Evolutionary conservation across 352 stramenopile species (phyloP).

Genomic region (Globisporangium irregulare): DNA sequence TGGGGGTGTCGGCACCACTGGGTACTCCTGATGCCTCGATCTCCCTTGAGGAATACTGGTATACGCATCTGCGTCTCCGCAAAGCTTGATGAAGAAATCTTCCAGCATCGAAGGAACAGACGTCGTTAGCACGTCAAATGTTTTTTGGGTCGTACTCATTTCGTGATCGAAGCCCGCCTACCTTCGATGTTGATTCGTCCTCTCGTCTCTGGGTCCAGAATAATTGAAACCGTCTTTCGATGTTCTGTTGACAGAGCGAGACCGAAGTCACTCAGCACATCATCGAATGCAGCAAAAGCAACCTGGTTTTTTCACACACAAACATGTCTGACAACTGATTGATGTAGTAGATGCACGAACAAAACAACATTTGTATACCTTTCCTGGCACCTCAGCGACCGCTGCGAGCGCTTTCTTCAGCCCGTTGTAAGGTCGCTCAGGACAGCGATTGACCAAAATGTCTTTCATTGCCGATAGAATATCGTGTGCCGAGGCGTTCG

Average conservation of each 20-base stretch:
- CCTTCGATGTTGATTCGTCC: slow-evolving; percentile 74
- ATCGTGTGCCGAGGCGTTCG: slow-evolving; percentile 50
- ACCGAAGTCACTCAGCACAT: slow-evolving; percentile 70
- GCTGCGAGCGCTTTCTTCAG: slow-evolving; percentile 76
- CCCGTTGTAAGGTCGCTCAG: slow-evolving; percentile 67
- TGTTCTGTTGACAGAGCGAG: slow-evolving; percentile 39
- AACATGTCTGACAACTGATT: no score
- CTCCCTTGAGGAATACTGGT: slow-evolving; percentile 24
- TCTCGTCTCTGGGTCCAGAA: slow-evolving; percentile 51
- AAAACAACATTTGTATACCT: slow-evolving; percentile 27
- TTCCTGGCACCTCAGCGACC: slow-evolving; percentile 65
- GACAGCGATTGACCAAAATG: slow-evolving; percentile 52
- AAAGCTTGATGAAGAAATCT: slow-evolving; percentile 82
- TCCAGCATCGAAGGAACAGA: not conserved
- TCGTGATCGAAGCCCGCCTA: slow-evolving; percentile 13
- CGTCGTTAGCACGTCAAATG: not conserved
- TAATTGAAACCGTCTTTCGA: slow-evolving; percentile 35
- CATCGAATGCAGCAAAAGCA: slow-evolving; percentile 61
- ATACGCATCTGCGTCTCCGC: slow-evolving; percentile 58
- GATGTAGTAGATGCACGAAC: not conserved
- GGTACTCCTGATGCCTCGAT: slow-evolving; percentile 1
- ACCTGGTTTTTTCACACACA: slow-evolving; percentile 28
- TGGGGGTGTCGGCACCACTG: slow-evolving; percentile 6
- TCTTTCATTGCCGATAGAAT: slow-evolving; percentile 69
- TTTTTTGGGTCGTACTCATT: not conserved